A percentile compares a stretch with the other conserved stretches of the same genome.
Conservation (phyloP, 2,329 filamentous ascomycete genomes). For the Herpotrichia juniperi region DNA sequence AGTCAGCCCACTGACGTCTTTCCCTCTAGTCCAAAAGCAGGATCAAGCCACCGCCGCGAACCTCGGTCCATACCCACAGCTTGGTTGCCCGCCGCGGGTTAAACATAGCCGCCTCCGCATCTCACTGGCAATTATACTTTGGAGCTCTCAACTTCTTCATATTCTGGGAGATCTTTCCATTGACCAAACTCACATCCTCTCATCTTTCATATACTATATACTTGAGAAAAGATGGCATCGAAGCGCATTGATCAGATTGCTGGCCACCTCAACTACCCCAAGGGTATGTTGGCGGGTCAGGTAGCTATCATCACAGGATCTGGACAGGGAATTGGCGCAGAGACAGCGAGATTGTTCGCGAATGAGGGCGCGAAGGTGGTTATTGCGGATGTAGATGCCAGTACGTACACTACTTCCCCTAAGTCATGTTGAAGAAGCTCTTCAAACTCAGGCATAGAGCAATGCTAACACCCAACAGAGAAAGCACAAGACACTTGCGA, state of each 20-base stretch:
- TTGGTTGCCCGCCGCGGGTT: slow-evolving; percentile 1
- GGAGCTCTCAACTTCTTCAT: slow-evolving; percentile 6
- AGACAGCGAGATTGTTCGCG: slow-evolving; percentile 80
- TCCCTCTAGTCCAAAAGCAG: background rate
- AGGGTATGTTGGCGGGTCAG: slow-evolving; percentile 78
- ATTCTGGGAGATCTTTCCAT: background rate
- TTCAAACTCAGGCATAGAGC: background rate
- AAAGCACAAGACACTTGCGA: slow-evolving; percentile 74
- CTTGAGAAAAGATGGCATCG: slow-evolving; percentile 15
- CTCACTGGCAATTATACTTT: slow-evolving; percentile 2
- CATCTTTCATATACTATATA: background rate
- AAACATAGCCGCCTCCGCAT: slow-evolving; percentile 16
- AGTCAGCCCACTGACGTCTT: slow-evolving; percentile 1
- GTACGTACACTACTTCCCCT: slow-evolving; percentile 47
- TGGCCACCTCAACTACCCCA: slow-evolving; percentile 80
- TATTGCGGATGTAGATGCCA: slow-evolving; percentile 79
- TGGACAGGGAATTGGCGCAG: slow-evolving; percentile 87
- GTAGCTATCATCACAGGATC: slow-evolving; percentile 87
- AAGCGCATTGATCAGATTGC: slow-evolving; percentile 72
- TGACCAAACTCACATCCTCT: background rate
- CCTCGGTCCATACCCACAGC: slow-evolving; percentile 8
- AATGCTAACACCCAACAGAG: slow-evolving; percentile 50
- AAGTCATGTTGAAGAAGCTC: background rate
- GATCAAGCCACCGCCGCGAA: background rate
- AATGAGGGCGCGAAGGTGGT: slow-evolving; percentile 88